These are phyloP conservation scores for Backusella mclennaniae DNA, from an alignment of 192 early-diverging fungal genomes.

Conservation along the genomic window DNA sequence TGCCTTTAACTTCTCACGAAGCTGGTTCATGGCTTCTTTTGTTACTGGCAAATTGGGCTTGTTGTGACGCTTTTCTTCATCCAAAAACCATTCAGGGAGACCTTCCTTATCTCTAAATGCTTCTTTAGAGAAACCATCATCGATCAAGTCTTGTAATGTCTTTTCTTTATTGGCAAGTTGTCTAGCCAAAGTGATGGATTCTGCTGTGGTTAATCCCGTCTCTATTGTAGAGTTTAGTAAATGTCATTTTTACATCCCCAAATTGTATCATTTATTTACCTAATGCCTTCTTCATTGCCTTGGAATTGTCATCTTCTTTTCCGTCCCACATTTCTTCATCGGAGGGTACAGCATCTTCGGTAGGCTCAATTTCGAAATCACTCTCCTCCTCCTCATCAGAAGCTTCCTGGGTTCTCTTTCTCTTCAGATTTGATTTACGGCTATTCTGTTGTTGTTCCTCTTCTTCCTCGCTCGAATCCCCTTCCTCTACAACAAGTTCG, in stretches of 20 bases:
- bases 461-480: conserved; percentile 47
- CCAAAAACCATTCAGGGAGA: conserved; percentile 90
- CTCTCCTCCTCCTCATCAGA: conserved; percentile 48
- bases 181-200: conserved; percentile 87
- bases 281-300: conserved; percentile 47
- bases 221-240: conserved; percentile 14
- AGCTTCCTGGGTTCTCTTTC: conserved; percentile 48
- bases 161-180: conserved; percentile 76
- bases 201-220: conserved; percentile 81
- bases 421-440: conserved; percentile 22
- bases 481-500: conserved; percentile 57
- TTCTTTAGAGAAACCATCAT: conserved; percentile 90
- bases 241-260: no score
- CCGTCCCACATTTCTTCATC: conserved; percentile 61
- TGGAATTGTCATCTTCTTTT: conserved; percentile 56
- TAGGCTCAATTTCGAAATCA: conserved; percentile 58
- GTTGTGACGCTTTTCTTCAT: conserved; percentile 91
- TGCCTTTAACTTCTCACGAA: conserved; percentile 79
- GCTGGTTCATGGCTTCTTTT: conserved; percentile 90
- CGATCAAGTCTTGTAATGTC: conserved; percentile 81
- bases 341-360: conserved; percentile 26
- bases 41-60: conserved; percentile 89
- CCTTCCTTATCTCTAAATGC: conserved; percentile 84
- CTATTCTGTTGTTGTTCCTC: conserved; percentile 6
- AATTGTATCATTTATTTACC: conserved; percentile 21